Percentiles rank a stretch among this genome's conserved stretches.
These are phyloP conservation scores for Umbelopsis isabellina DNA, from an alignment of 192 early-diverging fungal species.

Conservation along the genomic window DNA sequence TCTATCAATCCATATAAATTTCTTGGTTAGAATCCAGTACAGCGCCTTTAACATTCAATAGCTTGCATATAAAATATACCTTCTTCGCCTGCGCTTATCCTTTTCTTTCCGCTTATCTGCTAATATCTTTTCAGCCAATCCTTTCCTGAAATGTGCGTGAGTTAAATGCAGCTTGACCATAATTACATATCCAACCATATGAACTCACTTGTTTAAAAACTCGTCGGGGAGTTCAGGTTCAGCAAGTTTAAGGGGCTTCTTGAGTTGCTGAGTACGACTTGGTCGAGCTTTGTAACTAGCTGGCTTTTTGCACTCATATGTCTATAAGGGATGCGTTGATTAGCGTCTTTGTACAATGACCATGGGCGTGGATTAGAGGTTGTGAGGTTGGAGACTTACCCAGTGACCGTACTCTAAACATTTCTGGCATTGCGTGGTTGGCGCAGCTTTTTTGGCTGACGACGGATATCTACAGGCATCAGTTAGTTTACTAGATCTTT, in stretches of 20 bases:
- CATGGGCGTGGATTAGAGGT: background rate
- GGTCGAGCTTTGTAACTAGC: slow-evolving; percentile 54
- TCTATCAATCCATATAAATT: too few relatives aligned
- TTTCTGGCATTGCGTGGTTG: slow-evolving; percentile 60
- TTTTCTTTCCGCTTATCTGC: slow-evolving; percentile 47
- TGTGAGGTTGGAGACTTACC: slow-evolving; percentile 27
- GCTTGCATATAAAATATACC: background rate
- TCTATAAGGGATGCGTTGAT: slow-evolving; percentile 30
- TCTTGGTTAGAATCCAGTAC: too few relatives aligned
- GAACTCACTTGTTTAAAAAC: slow-evolving; percentile 41
- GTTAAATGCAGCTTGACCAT: background rate
- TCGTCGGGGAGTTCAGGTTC: slow-evolving; percentile 52
- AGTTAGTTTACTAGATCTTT: background rate
- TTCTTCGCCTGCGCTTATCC: slow-evolving; percentile 28
- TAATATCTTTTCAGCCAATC: slow-evolving; percentile 52
- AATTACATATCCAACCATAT: background rate
- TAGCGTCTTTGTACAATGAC: background rate
- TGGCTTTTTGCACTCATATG: slow-evolving; percentile 54
- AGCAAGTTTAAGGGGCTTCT: slow-evolving; percentile 54
- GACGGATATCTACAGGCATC: slow-evolving; percentile 23
- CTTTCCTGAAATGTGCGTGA: slow-evolving; percentile 28
- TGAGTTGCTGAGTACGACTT: slow-evolving; percentile 62
- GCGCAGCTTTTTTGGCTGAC: slow-evolving; percentile 39
- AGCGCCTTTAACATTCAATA: too few relatives aligned
- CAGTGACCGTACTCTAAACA: slow-evolving; percentile 62